phyloP scores from a whole-genome alignment of 176 grass and related monocot species.

The Carex pumila region DNA sequence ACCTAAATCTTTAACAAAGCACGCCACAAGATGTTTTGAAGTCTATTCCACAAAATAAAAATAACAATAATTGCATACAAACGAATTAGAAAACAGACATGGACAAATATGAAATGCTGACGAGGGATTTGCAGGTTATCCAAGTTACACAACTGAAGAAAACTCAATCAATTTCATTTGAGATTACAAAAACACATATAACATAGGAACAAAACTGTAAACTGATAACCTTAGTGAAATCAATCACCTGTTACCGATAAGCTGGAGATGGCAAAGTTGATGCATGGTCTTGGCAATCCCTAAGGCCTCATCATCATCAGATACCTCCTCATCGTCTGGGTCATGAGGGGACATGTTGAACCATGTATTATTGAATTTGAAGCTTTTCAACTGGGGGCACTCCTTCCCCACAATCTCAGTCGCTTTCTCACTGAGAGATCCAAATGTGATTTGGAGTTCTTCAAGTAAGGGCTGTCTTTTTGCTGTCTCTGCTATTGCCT shows the following conservation, averaged over 20 bases:
- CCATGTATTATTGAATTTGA: slow-evolving; percentile 17
- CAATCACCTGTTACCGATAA: slow-evolving; percentile 22
- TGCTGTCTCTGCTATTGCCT: neutral
- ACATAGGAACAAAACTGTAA: neutral
- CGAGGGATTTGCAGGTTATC: neutral
- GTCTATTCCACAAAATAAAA: neutral
- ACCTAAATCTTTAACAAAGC: neutral
- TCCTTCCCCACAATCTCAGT: slow-evolving; percentile 8
- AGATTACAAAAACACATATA: neutral
- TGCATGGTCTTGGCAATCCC: slow-evolving; percentile 30
- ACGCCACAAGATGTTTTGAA: neutral
- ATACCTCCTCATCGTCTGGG: neutral
- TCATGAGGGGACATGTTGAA: neutral
- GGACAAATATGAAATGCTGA: neutral
- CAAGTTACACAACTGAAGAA: neutral
- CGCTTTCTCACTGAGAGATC: neutral
- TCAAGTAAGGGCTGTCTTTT: slow-evolving; percentile 29
- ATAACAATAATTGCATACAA: neutral
- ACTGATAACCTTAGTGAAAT: neutral
- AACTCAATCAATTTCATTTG: neutral
- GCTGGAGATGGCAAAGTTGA: slow-evolving; percentile 23
- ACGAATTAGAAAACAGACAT: neutral
- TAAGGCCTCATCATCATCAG: slow-evolving; percentile 24
- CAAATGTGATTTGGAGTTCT: slow-evolving; percentile 29
- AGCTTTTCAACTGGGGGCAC: slow-evolving; percentile 23